Conservation (phyloP, 23 red algal genomes). For the Gracilaria gracilis region DNA sequence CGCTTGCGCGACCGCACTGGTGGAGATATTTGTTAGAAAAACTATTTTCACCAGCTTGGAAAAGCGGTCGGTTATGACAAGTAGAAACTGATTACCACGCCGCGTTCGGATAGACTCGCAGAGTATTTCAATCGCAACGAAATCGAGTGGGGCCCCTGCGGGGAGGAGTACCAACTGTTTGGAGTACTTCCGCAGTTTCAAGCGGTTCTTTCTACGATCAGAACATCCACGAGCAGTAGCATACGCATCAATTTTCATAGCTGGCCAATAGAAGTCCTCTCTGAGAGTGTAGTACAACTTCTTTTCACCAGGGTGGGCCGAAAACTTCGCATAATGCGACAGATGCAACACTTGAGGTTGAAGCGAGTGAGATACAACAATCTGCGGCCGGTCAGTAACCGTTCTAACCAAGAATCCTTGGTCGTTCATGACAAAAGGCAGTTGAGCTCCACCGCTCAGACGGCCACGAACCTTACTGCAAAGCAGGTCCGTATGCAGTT, state of each 20-base stretch:
- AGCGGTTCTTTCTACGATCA: background rate
- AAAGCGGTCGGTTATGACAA: background rate
- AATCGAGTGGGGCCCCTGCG: background rate
- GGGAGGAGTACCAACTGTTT: background rate
- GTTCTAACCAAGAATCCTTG: no score
- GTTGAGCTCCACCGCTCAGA: no score
- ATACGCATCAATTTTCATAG: background rate
- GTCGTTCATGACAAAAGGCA: no score
- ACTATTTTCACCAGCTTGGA: background rate
- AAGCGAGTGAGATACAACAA: no score
- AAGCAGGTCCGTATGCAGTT: no score
- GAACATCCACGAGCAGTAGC: background rate
- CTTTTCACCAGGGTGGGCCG: no score
- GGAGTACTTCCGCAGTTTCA: slow-evolving; percentile 1
- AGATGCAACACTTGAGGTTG: no score
- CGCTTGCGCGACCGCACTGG: background rate
- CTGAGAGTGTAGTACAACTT: no score
- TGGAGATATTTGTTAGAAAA: background rate
- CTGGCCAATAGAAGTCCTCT: background rate
- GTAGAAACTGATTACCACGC: background rate
- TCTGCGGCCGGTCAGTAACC: no score
- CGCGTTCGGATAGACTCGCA: background rate
- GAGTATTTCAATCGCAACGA: background rate
- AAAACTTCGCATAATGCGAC: no score
- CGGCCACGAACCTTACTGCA: no score